Evolutionary conservation across 306 rosid genomes (phyloP), one percentile per base, ranked within the genome.

Genomic region (Vigna hirtella): DNA sequence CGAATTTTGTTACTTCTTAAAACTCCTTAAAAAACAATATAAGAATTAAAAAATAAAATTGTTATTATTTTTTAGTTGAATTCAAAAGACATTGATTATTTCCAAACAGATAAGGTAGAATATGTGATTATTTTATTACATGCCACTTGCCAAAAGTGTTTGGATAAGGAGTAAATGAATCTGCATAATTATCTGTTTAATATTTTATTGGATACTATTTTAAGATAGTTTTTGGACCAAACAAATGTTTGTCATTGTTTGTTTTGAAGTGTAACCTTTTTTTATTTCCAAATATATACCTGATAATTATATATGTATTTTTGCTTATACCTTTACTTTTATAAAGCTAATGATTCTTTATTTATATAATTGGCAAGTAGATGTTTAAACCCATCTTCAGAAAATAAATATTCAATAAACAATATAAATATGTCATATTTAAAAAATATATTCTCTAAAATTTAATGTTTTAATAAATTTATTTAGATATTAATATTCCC

Each of bases 91-190:
- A 1, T 71, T 34, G 80, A 22, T 32, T 73, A 67, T 15, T 74
- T 32, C 50, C 4, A 52, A 26, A 45, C 12, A 32, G 62, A 53
- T 71, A 34, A 64, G 70, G 14, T 61, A 20, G n/a, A 70, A 11
- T 38, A 63, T 74, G 58, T 15, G 0, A 24, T 7, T 32, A 61
- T 51, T 70, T 40, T 42, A 70, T 26, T 81, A 24, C 6, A 20
- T 5, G 51, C 67, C 66, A 57, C 77, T 72, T 56, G 79, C 64
- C 12, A 42, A 55, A 43, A 16, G 43, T 3, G 40, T 61, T 40
- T 64, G 64, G 79, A 77, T 82, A 82, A 77, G 69, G 64, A 15
- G 40, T 16, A 77, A 64, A 61, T 3, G 16, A 50, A 40, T 59
- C 2, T 69, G 30, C 62, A 42, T 50, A 59, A 20, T 64, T 63